Base-by-base conservation (phyloP, 345 rosid genomes). In the Carallia brachiata region DNA sequence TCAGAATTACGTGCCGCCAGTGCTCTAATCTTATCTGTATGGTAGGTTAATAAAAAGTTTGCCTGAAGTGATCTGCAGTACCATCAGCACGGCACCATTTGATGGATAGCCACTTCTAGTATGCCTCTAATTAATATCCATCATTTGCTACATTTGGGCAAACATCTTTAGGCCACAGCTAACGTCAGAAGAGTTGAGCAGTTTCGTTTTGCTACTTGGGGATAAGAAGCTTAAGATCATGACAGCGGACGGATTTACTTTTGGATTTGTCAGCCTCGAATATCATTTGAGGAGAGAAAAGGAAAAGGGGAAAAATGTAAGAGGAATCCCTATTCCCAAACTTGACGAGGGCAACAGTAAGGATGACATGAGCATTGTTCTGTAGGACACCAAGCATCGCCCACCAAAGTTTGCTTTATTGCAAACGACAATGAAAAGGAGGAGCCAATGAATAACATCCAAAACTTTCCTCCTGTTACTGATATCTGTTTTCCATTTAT, bases 331-430 rank as follows among this genome's bases (percentile, higher is more conserved):
- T 23, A 52, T 17, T 53, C 56, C 27, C 15, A 53, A n/a, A 19
- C 57, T n/a, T 6, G 57, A 6, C 57, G 18, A 7, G 0, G 50
- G 79, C 66, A 75, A 77, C 74, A 81, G 73, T 70, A 66, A 69
- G 74, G 67, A 70, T 81, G 87, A 88, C 77, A 63, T 70, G 64
- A 84, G 80, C 85, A 62, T 68, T 78, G 87, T 77, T 82, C 78
- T 79, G 61, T 36, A 63, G 69, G 75, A 75, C 80, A 75, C 75
- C 70, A 61, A 77, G 87, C 84, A 84, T 76, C 82, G 23, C 9
- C 44, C 70, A 47, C 83, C 80, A 76, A 86, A 88, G 79, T 66
- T 23, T 80, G 52, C 75, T 44, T 52, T 74, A 67, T 60, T 70
- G 73, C 70, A 64, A 71, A 52, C 75, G 57, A 67, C 69, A 72